Conservation (phyloP, 1,139 yeast genomes). For the Yamadazyma dushanensis region DNA sequence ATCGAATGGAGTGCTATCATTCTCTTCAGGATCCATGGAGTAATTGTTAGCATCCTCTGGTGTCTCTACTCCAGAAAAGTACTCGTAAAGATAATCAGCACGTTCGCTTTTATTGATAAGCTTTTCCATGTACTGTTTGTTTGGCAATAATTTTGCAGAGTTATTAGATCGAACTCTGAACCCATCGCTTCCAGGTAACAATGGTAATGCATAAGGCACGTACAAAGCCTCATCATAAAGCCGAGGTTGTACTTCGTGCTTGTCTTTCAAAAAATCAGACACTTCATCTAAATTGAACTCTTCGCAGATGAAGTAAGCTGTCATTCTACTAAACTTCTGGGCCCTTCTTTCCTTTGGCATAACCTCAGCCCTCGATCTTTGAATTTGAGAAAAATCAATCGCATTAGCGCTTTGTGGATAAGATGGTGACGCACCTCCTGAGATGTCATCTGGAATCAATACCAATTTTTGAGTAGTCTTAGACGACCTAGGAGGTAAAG, state of each 20-base stretch:
- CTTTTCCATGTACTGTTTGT: conserved; percentile 67
- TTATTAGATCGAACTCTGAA: conserved; percentile 80
- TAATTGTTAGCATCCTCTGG: conserved; percentile 64
- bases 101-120: conserved; percentile 79
- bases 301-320: conserved; percentile 88
- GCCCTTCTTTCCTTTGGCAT: conserved; percentile 69
- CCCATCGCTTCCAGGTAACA: conserved; percentile 85
- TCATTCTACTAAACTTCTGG: conserved; percentile 74
- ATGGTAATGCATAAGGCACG: conserved; percentile 85
- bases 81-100: conserved; percentile 87
- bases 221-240: conserved; percentile 88
- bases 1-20: conserved; percentile 42
- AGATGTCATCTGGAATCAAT: conserved; percentile 70
- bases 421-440: conserved; percentile 17
- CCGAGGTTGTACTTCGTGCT: conserved; percentile 84
- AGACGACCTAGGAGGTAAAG: conserved; percentile 82
- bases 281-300: conserved; percentile 68
- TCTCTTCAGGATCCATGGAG: conserved; percentile 50
- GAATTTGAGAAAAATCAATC: conserved; percentile 35
- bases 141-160: conserved; percentile 62
- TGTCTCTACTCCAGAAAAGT: conserved; percentile 79
- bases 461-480: conserved; percentile 85
- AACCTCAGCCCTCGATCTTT: conserved; percentile 66
- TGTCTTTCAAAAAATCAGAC: conserved; percentile 59
- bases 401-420: conserved; percentile 11